Evolutionary conservation across 164 flowering plant species (phyloP).

Genomic region (Vitis cinerea): DNA sequence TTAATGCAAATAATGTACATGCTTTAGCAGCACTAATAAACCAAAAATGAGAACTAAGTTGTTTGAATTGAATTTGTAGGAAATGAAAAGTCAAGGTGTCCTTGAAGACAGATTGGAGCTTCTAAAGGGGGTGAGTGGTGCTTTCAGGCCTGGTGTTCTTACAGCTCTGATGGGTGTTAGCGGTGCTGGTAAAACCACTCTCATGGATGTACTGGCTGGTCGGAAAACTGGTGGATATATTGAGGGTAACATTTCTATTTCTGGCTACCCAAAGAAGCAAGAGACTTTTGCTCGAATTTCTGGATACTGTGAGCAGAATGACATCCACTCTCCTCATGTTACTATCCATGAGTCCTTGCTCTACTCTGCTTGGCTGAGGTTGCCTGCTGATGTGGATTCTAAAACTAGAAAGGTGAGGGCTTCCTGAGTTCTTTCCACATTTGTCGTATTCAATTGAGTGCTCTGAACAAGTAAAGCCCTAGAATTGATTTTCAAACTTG

Average conservation of each 20-base stretch:
- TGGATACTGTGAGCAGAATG: conserved; percentile 62
- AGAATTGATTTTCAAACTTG: too few relatives aligned
- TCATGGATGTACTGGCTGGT: conserved; percentile 70
- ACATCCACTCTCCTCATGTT: conserved; percentile 62
- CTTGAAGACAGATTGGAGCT: conserved; percentile 49
- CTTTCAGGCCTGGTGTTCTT: conserved; percentile 72
- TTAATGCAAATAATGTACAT: background rate
- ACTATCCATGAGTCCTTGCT: conserved; percentile 60
- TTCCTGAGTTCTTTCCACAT: too few relatives aligned
- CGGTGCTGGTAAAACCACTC: conserved; percentile 74
- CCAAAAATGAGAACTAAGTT: background rate
- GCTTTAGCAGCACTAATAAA: background rate
- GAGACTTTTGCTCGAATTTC: conserved; percentile 63
- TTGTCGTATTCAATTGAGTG: too few relatives aligned
- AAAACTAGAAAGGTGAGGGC: conserved; percentile 37
- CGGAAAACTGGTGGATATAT: conserved; percentile 68
- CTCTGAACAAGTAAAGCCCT: background rate
- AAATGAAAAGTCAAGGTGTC: conserved; percentile 59
- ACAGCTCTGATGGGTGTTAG: conserved; percentile 78
- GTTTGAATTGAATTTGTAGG: conserved; percentile 29
- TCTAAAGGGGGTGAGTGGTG: conserved; percentile 59
- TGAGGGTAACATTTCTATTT: conserved; percentile 46
- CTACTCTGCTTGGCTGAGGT: conserved; percentile 63
- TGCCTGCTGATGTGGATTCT: conserved; percentile 33
- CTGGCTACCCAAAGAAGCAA: conserved; percentile 63